A percentile compares a stretch with the other conserved stretches of the same genome.
These are phyloP conservation scores for Trichothecium roseum DNA, from an alignment of 2,329 filamentous ascomycete species.

Conservation along the genomic window DNA sequence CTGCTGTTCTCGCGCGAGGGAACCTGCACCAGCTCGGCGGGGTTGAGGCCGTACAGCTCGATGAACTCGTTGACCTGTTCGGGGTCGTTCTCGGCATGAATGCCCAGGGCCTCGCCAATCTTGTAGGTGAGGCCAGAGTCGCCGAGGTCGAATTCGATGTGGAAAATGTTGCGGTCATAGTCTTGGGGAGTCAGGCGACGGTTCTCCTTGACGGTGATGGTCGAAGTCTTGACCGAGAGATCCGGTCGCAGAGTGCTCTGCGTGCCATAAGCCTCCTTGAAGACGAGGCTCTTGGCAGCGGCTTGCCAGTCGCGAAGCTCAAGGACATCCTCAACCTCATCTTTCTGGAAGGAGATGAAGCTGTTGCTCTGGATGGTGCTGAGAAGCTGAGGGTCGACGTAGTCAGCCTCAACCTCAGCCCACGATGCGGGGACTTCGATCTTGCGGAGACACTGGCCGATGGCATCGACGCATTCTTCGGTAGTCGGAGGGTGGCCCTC, in stretches of 20 bases:
- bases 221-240: constrained; percentile 72
- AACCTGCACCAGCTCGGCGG: constrained; percentile 81
- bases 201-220: constrained; percentile 89
- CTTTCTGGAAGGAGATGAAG: constrained; percentile 72
- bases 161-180: constrained; percentile 99
- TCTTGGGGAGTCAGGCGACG: constrained; percentile 76
- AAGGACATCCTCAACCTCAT: constrained; percentile 56
- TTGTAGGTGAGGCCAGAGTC: constrained; percentile 87
- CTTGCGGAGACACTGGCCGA: constrained; percentile 60
- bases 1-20: constrained; percentile 69
- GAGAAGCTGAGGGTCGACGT: constrained; percentile 41
- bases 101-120: constrained; percentile 92
- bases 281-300: constrained; percentile 76
- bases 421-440: constrained; percentile 72
- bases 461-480: constrained; percentile 51
- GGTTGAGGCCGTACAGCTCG: constrained; percentile 74
- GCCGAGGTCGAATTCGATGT: constrained; percentile 96
- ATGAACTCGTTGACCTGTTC: constrained; percentile 77
- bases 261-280: constrained; percentile 89
- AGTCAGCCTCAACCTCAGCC: constrained; percentile 54
- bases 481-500: constrained; percentile 40
- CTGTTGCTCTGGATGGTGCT: constrained; percentile 64
- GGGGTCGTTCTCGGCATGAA: constrained; percentile 89
- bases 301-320: constrained; percentile 67
- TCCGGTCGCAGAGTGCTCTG: constrained; percentile 70